A percentile compares a stretch with the other conserved stretches of the same genome.
These are phyloP conservation scores for Acanthamoeba quina DNA, from an alignment of 208 protist genomes.

Conservation along the genomic window DNA sequence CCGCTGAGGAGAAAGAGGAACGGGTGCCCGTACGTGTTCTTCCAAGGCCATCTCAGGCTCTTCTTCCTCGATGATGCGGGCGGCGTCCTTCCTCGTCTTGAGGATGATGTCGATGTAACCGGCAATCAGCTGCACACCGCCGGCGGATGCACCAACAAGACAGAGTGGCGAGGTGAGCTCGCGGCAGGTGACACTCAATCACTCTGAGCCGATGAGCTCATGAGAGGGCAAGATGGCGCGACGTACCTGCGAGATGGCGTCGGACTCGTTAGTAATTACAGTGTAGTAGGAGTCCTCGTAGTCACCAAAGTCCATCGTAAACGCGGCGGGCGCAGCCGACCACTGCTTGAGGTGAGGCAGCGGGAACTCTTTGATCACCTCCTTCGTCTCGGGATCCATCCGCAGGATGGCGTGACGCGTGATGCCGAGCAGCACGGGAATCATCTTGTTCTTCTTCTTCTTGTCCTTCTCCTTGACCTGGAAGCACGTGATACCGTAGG, in stretches of 20 bases:
- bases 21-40: conserved; percentile 36
- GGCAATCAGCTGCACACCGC: conserved; percentile 78
- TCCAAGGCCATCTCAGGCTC: conserved; percentile 50
- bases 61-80: conserved; percentile 61
- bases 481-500: conserved; percentile 91
- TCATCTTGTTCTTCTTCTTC: conserved; percentile 83
- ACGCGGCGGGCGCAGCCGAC: conserved; percentile 83
- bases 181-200: too few relatives aligned
- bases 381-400: conserved; percentile 87
- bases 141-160: background rate
- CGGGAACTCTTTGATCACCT: conserved; percentile 81
- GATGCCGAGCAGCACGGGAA: conserved; percentile 84
- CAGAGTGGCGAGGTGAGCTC: background rate
- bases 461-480: conserved; percentile 81
- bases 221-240: too few relatives aligned
- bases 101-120: conserved; percentile 91
- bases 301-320: conserved; percentile 92
- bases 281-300: conserved; percentile 85
- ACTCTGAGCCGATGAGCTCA: too few relatives aligned
- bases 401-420: conserved; percentile 87
- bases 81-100: conserved; percentile 61
- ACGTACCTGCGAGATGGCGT: conserved; percentile 80
- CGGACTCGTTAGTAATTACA: conserved; percentile 83
- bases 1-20: background rate
- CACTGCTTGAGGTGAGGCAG: conserved; percentile 87